These are phyloP conservation scores for Camellia granthamiana DNA, from an alignment of 148 eudicot genomes.

Conservation along the genomic window DNA sequence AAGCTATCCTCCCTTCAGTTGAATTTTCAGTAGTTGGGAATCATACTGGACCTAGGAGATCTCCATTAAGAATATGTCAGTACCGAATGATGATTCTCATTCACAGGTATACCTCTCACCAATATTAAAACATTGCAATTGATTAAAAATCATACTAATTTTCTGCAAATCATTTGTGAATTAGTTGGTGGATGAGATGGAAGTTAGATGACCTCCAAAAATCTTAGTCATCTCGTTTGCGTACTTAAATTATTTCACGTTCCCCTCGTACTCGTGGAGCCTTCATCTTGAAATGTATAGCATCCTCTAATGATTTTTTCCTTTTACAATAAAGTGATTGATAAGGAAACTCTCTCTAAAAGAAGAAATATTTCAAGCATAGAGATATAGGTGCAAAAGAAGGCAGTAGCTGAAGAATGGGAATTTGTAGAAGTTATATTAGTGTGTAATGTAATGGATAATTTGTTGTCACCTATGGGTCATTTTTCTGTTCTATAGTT, in stretches of 20 bases:
- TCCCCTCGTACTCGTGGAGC: not conserved
- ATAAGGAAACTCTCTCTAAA: not conserved
- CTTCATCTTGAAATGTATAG: not conserved
- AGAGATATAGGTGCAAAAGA: not conserved
- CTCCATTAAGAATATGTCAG: slow-evolving; percentile 21
- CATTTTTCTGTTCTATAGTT: not conserved
- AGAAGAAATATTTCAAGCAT: not conserved
- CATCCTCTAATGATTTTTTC: not conserved
- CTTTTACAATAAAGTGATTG: not conserved
- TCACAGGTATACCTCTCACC: slow-evolving; percentile 19
- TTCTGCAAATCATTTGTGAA: not conserved
- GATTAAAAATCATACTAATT: not conserved
- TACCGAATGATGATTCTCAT: slow-evolving; percentile 24
- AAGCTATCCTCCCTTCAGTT: not conserved
- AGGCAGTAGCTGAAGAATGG: not conserved
- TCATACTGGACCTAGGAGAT: not conserved
- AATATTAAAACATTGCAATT: not conserved
- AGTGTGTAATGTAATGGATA: not conserved
- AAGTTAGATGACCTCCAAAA: not conserved
- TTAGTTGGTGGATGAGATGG: not conserved
- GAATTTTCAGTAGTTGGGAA: slow-evolving; percentile 7
- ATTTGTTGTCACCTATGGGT: not conserved
- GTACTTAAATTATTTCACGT: not conserved
- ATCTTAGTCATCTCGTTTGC: not conserved
- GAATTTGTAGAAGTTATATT: not conserved